A percentile compares a stretch with the other conserved stretches of the same genome.
phyloP scores from a whole-genome alignment of 177 flowering plant genomes.

The Vitis hybrid region DNA sequence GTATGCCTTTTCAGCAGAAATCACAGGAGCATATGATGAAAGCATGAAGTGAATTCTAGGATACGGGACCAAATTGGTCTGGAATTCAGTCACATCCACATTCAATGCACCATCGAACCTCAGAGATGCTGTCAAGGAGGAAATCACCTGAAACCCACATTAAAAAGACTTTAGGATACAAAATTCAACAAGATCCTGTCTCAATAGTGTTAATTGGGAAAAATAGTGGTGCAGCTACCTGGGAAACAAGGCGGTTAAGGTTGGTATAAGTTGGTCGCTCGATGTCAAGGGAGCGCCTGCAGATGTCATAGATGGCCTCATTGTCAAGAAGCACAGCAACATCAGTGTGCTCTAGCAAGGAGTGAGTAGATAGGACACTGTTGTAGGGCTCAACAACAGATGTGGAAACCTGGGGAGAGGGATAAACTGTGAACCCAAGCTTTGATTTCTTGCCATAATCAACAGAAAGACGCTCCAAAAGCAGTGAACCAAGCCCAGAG shows the following conservation, averaged over 20 bases:
- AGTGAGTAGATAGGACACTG: constrained; percentile 65
- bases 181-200: background rate
- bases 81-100: constrained; percentile 76
- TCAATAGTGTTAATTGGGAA: too few relatives aligned
- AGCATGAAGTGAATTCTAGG: constrained; percentile 88
- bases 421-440: constrained; percentile 64
- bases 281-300: constrained; percentile 68
- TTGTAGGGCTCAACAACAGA: constrained; percentile 71
- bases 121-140: constrained; percentile 70
- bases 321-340: constrained; percentile 62
- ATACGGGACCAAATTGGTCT: constrained; percentile 77
- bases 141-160: constrained; percentile 50
- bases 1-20: constrained; percentile 83
- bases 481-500: constrained; percentile 59
- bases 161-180: background rate
- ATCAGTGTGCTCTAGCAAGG: constrained; percentile 66
- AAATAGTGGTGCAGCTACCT: constrained; percentile 27
- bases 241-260: constrained; percentile 64
- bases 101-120: constrained; percentile 79
- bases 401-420: constrained; percentile 61
- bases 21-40: constrained; percentile 77
- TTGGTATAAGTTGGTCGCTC: constrained; percentile 73
- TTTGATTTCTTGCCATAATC: constrained; percentile 68
- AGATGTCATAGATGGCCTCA: constrained; percentile 71
- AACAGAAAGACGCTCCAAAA: constrained; percentile 65